Evolutionary conservation across 371 early-diverging fungal genomes (phyloP).

Genomic region (Syncephalis plumigaleata): DNA sequence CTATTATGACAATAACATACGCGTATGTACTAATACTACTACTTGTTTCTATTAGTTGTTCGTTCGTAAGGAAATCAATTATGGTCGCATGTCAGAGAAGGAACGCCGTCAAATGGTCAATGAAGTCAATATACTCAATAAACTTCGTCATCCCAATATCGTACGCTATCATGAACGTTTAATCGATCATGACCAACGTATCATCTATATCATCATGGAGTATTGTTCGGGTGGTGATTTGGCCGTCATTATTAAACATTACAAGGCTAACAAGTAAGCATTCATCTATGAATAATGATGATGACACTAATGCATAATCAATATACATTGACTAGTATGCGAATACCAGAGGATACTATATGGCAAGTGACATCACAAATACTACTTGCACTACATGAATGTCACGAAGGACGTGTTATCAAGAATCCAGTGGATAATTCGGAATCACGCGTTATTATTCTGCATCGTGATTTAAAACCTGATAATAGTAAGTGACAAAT

Average conservation of each 20-base stretch:
- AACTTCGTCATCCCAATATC: conserved; percentile 49
- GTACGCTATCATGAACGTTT: conserved; percentile 52
- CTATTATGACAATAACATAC: conserved; percentile 15
- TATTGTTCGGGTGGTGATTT: conserved; percentile 32
- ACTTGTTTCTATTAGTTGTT: conserved; percentile 18
- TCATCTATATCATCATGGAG: conserved; percentile 55
- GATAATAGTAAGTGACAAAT: conserved; percentile 31
- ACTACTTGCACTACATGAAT: conserved; percentile 36
- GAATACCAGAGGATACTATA: conserved; percentile 32
- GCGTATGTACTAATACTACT: background rate
- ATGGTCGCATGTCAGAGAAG: conserved; percentile 38
- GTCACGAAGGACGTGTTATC: conserved; percentile 23
- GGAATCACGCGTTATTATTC: conserved; percentile 25
- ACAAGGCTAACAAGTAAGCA: conserved; percentile 26
- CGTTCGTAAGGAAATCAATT: conserved; percentile 59
- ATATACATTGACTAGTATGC: conserved; percentile 11
- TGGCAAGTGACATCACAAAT: conserved; percentile 42
- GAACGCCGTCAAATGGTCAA: conserved; percentile 48
- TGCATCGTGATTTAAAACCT: conserved; percentile 46
- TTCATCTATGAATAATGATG: background rate
- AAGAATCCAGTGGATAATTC: conserved; percentile 6
- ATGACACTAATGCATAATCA: background rate
- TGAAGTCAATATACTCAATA: conserved; percentile 53
- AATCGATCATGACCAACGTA: conserved; percentile 33
- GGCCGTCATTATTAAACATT: conserved; percentile 29